Evolutionary conservation across 345 rosid species (phyloP), one percentile per base, ranked within the genome.

Genomic region (Eucalyptus regnans): DNA sequence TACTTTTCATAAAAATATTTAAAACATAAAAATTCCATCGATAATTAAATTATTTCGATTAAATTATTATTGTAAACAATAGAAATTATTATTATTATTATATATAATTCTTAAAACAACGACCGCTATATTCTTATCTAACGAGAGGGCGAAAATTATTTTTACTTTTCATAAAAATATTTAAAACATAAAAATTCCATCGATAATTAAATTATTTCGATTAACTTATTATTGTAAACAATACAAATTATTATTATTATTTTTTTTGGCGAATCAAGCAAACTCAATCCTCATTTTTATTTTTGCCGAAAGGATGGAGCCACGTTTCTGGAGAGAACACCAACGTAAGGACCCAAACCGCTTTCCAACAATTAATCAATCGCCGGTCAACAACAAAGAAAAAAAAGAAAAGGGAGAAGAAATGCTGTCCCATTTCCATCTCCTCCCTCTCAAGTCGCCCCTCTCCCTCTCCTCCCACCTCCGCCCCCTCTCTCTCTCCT

Each of bases 401-500:
- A 41, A 17, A 8, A 33, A 3, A 1, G 1, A 16, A 16, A 8
- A 18, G 20, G 9, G 7, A 41, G 27, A 22, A 62, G 71, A 76
- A 11, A 76, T 50, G 60, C 43, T 51, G 33, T 51, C 87, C 22
- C 87, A 86, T 3, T n/a, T 46, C 81, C 87, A 66, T 66, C 86
- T 27, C 37, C 86, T 89, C 88, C 23, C 90, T 80, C 90, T 89
- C 86, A 89, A 81, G 49, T 31, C 56, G 86, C 86, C 89, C 88
- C 87, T 68, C 50, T 51, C 86, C 37, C 84, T 81, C 90, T 87
- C 86, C 50, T 86, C 83, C 89, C 50, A 91, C 92, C 92, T 91
- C 90, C 93, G 91, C 90, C 90, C 89, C 88, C 93, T 86, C 87
- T 94, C 92, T 90, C 89, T 88, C 92, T 86, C 88, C 90, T 88